Base-by-base conservation (phyloP, 2,329 filamentous ascomycete genomes). In the Cercospora zeae-maydis region DNA sequence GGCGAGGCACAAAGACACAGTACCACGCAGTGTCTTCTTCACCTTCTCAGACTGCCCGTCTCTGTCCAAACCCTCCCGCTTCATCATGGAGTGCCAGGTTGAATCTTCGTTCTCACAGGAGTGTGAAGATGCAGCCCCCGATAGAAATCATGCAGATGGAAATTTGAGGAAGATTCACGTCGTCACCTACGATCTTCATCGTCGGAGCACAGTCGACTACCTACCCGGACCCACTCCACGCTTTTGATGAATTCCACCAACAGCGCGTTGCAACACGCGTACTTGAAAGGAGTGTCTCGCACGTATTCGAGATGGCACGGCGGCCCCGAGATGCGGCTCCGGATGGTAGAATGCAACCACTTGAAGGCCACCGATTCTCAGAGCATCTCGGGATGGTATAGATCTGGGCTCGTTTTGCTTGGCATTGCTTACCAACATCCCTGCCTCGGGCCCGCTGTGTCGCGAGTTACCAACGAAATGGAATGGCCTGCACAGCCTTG, bases 31-130 rank as follows among this genome's bases (percentile, higher is more conserved):
- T 36, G 64, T 66, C 61, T 64, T 68, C 30, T 65, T 63, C 57
- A 68, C 64, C 37, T 66, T 68, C 42, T 68, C 66, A 30, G 58
- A 62, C 47, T 63, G 66, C 10, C 62, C 62, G 11, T 62, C 62
- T 24, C 61, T 59, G 21, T 64, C 60, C n/a, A 27, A n/a, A 21
- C 31, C 49, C 21, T 67, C 63, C 42, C 63, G 65, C 55, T 65
- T 66, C 60, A 64, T 66, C 36, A 52, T 67, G 36, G 36, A 21
- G 30, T 24, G 10, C 37, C 31, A 42, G 30, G 11, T n/a, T 16
- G 16, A 2, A 13, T 11, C n/a, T 11, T 30, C 4, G 21, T 52
- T 10, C 24, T 51, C 19, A 2, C 8, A 21, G 24, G 47, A 27
- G n/a, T 33, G 47, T 4, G 30, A 33, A 52, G 27, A 33, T 52